Evolutionary conservation across 225 moss, liverwort and hornwort genomes (phyloP).

Genomic region (Pleurozium schreberi): DNA sequence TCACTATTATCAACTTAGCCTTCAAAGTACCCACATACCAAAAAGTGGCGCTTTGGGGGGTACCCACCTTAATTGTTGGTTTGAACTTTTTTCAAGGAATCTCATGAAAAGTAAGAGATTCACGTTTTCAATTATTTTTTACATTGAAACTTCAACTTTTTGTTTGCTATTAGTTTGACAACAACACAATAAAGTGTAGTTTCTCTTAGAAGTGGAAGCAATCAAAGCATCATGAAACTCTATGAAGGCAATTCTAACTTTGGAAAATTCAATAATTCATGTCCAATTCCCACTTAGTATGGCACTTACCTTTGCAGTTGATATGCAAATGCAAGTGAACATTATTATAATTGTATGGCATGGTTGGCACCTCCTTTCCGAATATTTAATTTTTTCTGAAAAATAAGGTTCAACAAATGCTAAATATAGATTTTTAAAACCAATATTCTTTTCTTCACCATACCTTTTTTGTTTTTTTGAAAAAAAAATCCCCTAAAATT

Average conservation of each 20-base stretch:
- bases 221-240: not conserved
- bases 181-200: not conserved
- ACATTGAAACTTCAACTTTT: not conserved
- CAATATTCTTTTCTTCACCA: no score
- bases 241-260: fast-evolving
- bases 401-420: no score
- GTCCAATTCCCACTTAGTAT: not conserved
- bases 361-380: no score
- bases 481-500: no score
- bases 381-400: no score
- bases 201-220: not conserved
- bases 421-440: no score
- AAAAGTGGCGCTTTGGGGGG: no score
- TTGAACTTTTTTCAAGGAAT: fast-evolving
- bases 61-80: no score
- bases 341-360: no score
- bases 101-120: not conserved
- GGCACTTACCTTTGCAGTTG: not conserved
- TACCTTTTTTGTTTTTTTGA: no score
- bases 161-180: not conserved
- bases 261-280: fast-evolving
- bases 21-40: no score
- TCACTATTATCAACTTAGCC: no score
- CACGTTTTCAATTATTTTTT: not conserved
- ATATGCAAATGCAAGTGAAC: not conserved